Percentiles rank a stretch among this genome's conserved stretches.
phyloP scores from a whole-genome alignment of 139 green algal species.

The Asterochloris erici region DNA sequence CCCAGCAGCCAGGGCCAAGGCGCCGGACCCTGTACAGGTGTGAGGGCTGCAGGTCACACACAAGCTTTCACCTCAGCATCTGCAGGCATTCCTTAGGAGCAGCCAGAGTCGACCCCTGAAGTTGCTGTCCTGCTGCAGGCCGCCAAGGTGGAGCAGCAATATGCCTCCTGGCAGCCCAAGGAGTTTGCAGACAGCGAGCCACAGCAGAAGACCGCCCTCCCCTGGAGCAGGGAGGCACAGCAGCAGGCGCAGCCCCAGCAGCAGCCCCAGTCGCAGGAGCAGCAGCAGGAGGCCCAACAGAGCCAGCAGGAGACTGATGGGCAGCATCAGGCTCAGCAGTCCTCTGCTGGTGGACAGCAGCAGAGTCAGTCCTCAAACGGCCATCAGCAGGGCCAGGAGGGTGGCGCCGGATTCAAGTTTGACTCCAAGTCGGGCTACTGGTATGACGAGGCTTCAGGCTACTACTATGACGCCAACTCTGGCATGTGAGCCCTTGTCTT shows the following conservation, averaged over 20 bases:
- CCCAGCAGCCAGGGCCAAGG: not conserved
- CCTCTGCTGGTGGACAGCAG: not conserved
- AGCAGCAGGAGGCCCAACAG: not conserved
- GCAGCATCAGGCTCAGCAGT: constrained; percentile 1
- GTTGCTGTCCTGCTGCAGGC: not conserved
- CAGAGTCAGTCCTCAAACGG: not conserved
- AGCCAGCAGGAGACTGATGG: not conserved
- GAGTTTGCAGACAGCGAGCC: constrained; percentile 1
- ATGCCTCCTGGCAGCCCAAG: constrained; percentile 13
- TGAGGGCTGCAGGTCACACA: not conserved
- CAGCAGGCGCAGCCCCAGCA: not conserved
- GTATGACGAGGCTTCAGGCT: constrained; percentile 42
- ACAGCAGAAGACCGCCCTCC: not conserved
- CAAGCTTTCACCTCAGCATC: not conserved
- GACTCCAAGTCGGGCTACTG: constrained; percentile 52
- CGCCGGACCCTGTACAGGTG: constrained; percentile 10
- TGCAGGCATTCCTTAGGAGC: not conserved
- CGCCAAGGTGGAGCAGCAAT: constrained; percentile 9
- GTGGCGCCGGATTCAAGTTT: not conserved
- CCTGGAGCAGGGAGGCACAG: not conserved
- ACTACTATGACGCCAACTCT: constrained; percentile 70
- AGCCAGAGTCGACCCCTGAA: not conserved
- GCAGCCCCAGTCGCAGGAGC: constrained; percentile 2
- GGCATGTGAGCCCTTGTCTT: constrained; percentile 28
- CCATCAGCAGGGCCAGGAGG: not conserved